Base-by-base conservation (phyloP, 1,284 basidiomycete genomes). In the Pseudozyma tsukubaensis region DNA sequence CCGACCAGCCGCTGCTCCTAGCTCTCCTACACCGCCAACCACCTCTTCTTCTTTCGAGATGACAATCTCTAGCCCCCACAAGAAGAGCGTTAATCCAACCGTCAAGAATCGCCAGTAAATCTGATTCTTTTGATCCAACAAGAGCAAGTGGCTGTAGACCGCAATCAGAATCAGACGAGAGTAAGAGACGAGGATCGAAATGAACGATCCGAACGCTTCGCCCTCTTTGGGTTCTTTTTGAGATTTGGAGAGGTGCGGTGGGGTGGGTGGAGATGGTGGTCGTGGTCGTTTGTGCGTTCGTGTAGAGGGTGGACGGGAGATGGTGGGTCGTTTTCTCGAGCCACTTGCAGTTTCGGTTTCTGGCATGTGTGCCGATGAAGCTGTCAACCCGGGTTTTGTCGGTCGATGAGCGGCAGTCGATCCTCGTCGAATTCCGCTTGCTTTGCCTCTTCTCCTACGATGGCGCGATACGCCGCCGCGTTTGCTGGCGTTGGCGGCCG, bases 91-190 rank as follows among this genome's bases (percentile, higher is more conserved):
- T 35, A 82, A 65, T 18, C 74, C 79, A 4, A 84, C 81, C 34
- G 81, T 82, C n/a, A 83, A 56, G 54, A 82, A 80, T 12, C 82
- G 69, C 80, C 81, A 83, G 64, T 82, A 81, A 44, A 78, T 74
- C 73, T 83, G 80, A 50, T 84, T 80, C 37, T 68, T 73, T 58
- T 84, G 82, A 51, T 84, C 82, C 9, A 84, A 61, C 47, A 84
- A 66, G 44, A 84, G 56, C 39, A 84, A 56, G 42, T 84, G 82
- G 16, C 67, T 74, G 67, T 84, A 84, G 34, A 83, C 82, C 0
- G 82, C 82, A 32, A 84, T 83, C 32, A 84, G 65, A 19, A 84
- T 68, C 12, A 84, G 58, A 4, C 82, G 76, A 32, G 80, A 73
- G 51, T 84, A 84, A 6, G 69, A 72, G 45, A 82, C 77, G 24